These are phyloP conservation scores for Naganishia sp. DNA, from an alignment of 1,284 basidiomycete species.

Conservation along the genomic window DNA sequence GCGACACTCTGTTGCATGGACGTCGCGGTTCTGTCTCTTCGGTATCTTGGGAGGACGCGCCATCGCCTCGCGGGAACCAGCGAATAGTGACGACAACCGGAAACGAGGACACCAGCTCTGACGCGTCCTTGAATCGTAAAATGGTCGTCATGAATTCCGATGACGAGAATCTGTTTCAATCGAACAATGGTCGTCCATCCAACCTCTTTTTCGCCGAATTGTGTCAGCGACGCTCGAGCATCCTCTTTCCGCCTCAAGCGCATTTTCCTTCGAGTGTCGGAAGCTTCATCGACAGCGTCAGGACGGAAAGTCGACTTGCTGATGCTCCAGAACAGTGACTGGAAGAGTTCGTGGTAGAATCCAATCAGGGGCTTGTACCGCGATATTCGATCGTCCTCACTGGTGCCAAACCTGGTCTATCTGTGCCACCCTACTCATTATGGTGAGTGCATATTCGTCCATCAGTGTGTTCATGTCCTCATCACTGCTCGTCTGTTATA, in stretches of 20 bases:
- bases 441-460: too few species aligned
- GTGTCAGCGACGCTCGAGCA: slow-evolving; percentile 16
- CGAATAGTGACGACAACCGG: neutral
- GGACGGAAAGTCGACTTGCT: neutral
- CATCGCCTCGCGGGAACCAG: neutral
- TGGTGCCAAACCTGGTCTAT: too few species aligned
- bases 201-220: slow-evolving; percentile 19
- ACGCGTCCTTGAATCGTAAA: neutral
- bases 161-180: neutral
- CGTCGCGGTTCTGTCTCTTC: neutral
- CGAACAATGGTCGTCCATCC: neutral
- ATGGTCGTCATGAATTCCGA: slow-evolving; percentile 4
- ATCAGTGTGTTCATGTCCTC: too few species aligned
- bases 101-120: neutral
- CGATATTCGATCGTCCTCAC: too few species aligned
- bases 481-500: too few species aligned
- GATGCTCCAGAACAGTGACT: neutral
- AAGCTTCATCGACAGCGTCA: slow-evolving; percentile 4
- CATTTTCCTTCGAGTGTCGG: slow-evolving; percentile 13
- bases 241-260: slow-evolving; percentile 5
- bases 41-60: slow-evolving; percentile 14
- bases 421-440: too few species aligned
- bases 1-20: slow-evolving; percentile 13
- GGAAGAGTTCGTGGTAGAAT: too few species aligned
- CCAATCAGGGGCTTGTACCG: too few species aligned